These are phyloP conservation scores for Eucalyptus marginata DNA, from an alignment of 345 rosid species.

Conservation along the genomic window DNA sequence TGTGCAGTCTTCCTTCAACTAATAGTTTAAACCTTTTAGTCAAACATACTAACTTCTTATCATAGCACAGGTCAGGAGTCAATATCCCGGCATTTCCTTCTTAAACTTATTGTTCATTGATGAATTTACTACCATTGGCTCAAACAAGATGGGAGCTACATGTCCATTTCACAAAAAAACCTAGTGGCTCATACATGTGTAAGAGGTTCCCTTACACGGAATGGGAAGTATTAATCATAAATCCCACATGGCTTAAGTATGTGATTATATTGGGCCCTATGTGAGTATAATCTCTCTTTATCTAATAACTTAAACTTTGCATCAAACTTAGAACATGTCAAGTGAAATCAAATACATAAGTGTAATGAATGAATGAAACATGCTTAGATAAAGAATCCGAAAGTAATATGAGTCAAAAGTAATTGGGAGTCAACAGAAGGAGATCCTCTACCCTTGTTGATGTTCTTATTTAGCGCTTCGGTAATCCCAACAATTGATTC, in stretches of 20 bases:
- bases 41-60: too few species aligned
- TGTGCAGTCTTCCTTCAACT: too few species aligned
- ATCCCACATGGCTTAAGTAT: too few species aligned
- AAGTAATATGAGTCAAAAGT: background rate
- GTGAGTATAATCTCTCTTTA: too few species aligned
- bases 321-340: rapidly evolving
- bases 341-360: background rate
- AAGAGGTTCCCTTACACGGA: rapidly evolving
- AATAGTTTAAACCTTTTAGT: too few species aligned
- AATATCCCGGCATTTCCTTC: background rate
- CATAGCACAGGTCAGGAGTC: background rate
- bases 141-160: rapidly evolving
- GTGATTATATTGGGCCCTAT: too few species aligned
- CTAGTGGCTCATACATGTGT: background rate
- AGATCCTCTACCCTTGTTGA: background rate
- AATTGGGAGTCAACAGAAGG: background rate
- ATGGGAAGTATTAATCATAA: rapidly evolving
- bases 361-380: background rate
- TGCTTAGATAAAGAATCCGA: background rate
- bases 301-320: background rate
- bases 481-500: background rate
- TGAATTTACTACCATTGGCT: background rate
- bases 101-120: rapidly evolving
- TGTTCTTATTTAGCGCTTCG: rapidly evolving
- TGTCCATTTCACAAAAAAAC: background rate